Conservation (phyloP, 1,139 yeast species). For the Geotrichum restrictum region DNA sequence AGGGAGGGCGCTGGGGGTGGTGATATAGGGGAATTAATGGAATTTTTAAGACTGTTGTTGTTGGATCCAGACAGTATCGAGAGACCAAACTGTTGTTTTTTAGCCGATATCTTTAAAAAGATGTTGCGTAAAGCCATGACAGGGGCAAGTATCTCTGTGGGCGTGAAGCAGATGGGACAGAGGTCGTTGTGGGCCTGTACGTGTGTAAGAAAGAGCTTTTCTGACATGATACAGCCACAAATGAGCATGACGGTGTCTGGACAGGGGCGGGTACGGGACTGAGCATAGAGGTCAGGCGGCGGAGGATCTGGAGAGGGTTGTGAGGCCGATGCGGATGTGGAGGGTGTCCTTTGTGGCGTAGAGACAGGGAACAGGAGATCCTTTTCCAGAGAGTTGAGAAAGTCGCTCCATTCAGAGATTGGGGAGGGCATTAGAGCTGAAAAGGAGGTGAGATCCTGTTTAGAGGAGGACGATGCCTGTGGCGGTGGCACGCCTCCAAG, state of each 20-base stretch:
- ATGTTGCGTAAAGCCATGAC: slow-evolving; percentile 13
- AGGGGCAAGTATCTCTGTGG: slow-evolving; percentile 18
- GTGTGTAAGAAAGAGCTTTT: slow-evolving; percentile 29
- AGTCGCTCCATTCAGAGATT: slow-evolving; percentile 32
- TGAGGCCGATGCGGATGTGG: too few relatives aligned
- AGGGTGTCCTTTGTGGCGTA: slow-evolving; percentile 31
- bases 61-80: slow-evolving; percentile 12
- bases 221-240: slow-evolving; percentile 73
- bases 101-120: slow-evolving; percentile 5
- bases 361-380: slow-evolving; percentile 44
- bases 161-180: slow-evolving; percentile 16
- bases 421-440: slow-evolving; percentile 16
- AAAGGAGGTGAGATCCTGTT: slow-evolving; percentile 2
- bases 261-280: slow-evolving; percentile 1
- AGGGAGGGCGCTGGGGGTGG: too few relatives aligned
- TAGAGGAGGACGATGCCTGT: slow-evolving; percentile 1
- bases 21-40: background rate
- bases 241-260: slow-evolving; percentile 37
- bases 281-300: background rate
- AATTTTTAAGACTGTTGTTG: background rate
- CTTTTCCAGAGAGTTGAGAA: slow-evolving; percentile 31
- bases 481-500: slow-evolving; percentile 3
- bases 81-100: slow-evolving; percentile 16
- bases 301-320: too few relatives aligned
- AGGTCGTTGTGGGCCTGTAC: background rate